Base-by-base conservation (phyloP, 495 filamentous ascomycete species). In the Podospora pseudoanserina region DNA sequence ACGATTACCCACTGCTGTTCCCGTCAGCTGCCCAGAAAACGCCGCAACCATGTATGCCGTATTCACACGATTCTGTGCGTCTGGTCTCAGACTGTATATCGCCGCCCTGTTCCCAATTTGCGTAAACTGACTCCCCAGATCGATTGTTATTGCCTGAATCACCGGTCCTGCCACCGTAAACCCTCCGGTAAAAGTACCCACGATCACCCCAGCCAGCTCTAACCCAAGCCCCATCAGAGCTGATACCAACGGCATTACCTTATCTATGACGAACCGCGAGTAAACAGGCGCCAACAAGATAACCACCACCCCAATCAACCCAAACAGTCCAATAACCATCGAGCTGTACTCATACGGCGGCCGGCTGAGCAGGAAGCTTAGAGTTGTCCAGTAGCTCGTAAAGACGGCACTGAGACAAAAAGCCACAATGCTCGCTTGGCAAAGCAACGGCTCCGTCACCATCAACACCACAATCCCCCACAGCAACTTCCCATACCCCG, bases 21-120 rank as follows among this genome's bases (percentile, higher is more conserved):
- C 92, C 67, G 86, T 87, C 23, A 96, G 76, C 79, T 95, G 92
- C 0, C 92, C 92, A 58, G 84, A 85, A 74, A 94, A 95, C 0
- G 84, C 84, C 13, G 82, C 81, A 3, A 94, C 82, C 92, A 94
- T 94, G 72, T 91, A 96, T 3, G 87, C 89, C 2, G 92, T 95
- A 73, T 96, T 96, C 26, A 94, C 83, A 0, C 92, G 75, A 75
- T 93, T 95, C 26, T 90, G 77, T 2, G 87, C 89, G 68, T 88
- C 88, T 1, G 91, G 88, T 66, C 89, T 87, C 18, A 95, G 86
- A 3, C 78, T 79, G 68, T 92, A 95, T 20, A 96, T 90, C 3
- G 87, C 83, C 0, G 82, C 84, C 0, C 92, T 81, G 70, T 93
- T 93, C 4, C 89, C 91, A 34, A 93, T 90, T 76, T 93, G 90